These are phyloP conservation scores for Xerocomellus intermedius DNA, from an alignment of 768 basidiomycete species.

Conservation along the genomic window DNA sequence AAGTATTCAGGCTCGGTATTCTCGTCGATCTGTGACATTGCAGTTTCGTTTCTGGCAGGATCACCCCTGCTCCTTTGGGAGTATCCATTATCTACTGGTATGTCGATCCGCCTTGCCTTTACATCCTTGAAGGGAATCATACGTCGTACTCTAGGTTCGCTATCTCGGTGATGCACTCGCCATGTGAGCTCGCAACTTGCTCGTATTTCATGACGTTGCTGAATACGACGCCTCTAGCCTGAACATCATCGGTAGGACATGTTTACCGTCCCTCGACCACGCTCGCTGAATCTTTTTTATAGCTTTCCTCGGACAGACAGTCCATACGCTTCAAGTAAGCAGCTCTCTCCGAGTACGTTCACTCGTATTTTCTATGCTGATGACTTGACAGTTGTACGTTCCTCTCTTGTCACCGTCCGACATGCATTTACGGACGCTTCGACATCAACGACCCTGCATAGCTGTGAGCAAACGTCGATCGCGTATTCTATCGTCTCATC, in stretches of 20 bases:
- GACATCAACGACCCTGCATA: not conserved
- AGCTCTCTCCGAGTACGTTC: not conserved
- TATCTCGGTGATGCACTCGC: slow-evolving; percentile 20
- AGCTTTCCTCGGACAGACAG: slow-evolving; percentile 15
- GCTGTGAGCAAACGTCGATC: slow-evolving; percentile 11
- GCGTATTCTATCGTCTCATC: not conserved
- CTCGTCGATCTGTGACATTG: not conserved
- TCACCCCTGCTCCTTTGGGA: slow-evolving; percentile 9
- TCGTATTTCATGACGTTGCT: not conserved
- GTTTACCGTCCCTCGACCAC: not conserved
- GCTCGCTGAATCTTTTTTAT: not conserved
- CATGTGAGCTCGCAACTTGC: slow-evolving; percentile 11
- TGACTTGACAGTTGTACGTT: slow-evolving; percentile 16
- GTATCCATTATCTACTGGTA: slow-evolving; percentile 21
- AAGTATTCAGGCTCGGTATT: not conserved
- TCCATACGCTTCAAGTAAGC: slow-evolving; percentile 7
- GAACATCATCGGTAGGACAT: slow-evolving; percentile 7
- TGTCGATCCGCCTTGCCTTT: not conserved
- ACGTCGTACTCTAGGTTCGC: slow-evolving; percentile 14
- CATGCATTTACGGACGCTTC: not conserved
- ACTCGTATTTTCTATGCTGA: not conserved
- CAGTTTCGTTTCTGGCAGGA: slow-evolving; percentile 4
- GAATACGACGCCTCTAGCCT: not conserved
- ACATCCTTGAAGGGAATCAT: not conserved
- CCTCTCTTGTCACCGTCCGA: not conserved